Conservation (phyloP, 306 rosid genomes). For the Trichosanthes cucumerina region DNA sequence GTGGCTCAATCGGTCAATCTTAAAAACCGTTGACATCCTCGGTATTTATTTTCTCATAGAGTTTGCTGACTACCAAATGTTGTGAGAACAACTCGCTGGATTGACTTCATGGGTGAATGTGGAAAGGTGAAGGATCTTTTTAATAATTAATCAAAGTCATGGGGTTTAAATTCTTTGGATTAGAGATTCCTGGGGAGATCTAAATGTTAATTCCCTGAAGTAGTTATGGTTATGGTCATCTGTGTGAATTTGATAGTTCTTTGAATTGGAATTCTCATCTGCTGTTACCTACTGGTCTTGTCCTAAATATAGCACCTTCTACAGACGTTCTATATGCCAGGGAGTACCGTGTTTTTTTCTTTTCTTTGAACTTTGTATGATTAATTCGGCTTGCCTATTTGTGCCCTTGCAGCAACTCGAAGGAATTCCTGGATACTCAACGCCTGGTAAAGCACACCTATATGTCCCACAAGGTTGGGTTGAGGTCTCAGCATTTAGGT, state of each 20-base stretch:
- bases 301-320: background rate
- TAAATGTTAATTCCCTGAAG: background rate
- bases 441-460: slow-evolving; percentile 86
- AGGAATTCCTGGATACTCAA: slow-evolving; percentile 89
- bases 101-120: background rate
- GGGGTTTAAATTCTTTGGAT: background rate
- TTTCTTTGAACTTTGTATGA: background rate
- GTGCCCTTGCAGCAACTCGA: slow-evolving; percentile 52
- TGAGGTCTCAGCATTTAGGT: slow-evolving; percentile 71
- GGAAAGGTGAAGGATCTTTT: background rate
- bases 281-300: background rate
- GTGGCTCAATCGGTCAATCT: background rate
- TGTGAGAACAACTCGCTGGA: background rate
- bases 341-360: background rate
- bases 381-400: slow-evolving; percentile 13
- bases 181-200: background rate
- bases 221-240: background rate
- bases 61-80: background rate
- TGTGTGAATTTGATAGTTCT: background rate
- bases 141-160: background rate
- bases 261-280: background rate
- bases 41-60: background rate
- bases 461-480: slow-evolving; percentile 82
- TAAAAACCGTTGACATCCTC: background rate
- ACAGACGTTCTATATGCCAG: background rate